Evolutionary conservation across 495 filamentous ascomycete genomes (phyloP), one percentile per base, ranked within the genome.

Genomic region (Xylaria telfairii): DNA sequence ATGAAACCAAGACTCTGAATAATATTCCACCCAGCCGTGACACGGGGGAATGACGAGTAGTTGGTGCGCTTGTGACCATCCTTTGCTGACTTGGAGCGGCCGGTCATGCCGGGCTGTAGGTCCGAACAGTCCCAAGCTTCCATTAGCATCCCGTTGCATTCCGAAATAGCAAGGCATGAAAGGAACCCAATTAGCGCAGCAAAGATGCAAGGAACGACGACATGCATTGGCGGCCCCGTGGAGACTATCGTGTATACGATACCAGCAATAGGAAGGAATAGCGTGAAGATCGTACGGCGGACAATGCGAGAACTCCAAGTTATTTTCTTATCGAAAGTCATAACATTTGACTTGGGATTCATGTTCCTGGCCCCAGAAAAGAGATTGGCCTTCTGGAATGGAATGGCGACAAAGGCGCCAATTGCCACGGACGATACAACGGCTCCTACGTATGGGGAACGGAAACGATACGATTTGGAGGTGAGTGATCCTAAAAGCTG

Each of bases 91-190:
- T 75, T 84, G 65, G 81, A 83, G 21, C 84, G 82, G 60, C 87
- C 86, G 63, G 89, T 89, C 83, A 90, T 88, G 75, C 91, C 77
- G 13, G 84, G 80, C 51, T 80, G 90, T 1, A 93, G 84, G 73
- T 94, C 92, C 26, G 90, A 92, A 7, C 89, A 91, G 77, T 94
- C 92, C 76, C 88, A 94, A 24, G 90, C 90, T 74, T 94, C 92
- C 92, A 93, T 94, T 79, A 94, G 84, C 62, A 94, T 81, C 5
- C 91, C 90, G 69, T 90, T 85, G 78, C 91, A 93, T 78, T 94
- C 92, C 12, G 92, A 87, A 51, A 94, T 90, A 37, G 90, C 91
- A 28, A 94, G 86, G 49, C 89, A 90, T 3, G 89, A 90, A 17
- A 92, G 82, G 71, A 92, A 91, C 15, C 89, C 90, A 21, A 93